These are phyloP conservation scores for Nowakowskiella sp. DNA, from an alignment of 192 early-diverging fungal species.

Conservation along the genomic window DNA sequence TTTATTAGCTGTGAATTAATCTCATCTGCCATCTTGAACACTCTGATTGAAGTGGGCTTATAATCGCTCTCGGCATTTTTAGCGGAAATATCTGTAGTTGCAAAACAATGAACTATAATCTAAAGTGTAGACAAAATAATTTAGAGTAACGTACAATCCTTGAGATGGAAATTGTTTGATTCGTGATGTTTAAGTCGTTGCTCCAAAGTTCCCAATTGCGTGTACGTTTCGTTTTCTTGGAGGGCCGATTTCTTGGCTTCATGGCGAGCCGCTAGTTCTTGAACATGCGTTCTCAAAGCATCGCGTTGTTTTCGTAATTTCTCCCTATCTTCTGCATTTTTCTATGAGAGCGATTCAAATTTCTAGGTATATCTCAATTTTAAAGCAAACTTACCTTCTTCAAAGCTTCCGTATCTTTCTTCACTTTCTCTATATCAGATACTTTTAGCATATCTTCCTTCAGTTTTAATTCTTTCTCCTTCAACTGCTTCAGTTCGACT, in stretches of 20 bases:
- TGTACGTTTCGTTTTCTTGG: conserved; percentile 50
- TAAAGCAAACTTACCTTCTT: conserved; percentile 22
- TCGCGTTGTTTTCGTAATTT: conserved; percentile 25
- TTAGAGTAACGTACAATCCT: conserved; percentile 45
- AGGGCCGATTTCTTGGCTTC: conserved; percentile 42
- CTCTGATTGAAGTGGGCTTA: conserved; percentile 31
- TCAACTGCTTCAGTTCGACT: conserved; percentile 37
- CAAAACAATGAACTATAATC: too few relatives aligned
- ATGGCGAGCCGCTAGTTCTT: conserved; percentile 22
- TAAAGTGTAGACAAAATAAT: not conserved
- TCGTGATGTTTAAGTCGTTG: conserved; percentile 41
- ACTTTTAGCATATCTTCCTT: conserved; percentile 26
- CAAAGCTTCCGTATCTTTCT: conserved; percentile 25
- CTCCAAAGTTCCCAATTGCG: conserved; percentile 42
- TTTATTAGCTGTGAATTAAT: conserved; percentile 37
- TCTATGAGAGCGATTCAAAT: conserved; percentile 15
- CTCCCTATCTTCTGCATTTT: conserved; percentile 28
- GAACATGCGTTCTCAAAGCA: conserved; percentile 23
- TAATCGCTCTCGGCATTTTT: conserved; percentile 54
- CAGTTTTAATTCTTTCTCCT: conserved; percentile 25
- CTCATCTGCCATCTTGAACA: conserved; percentile 37
- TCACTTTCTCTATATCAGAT: conserved; percentile 36
- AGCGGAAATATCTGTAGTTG: conserved; percentile 37
- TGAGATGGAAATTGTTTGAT: conserved; percentile 41
- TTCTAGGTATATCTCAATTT: not conserved